Evolutionary conservation across 495 filamentous ascomycete species (phyloP).

Genomic region (Lasiosphaeriaceae sp.): DNA sequence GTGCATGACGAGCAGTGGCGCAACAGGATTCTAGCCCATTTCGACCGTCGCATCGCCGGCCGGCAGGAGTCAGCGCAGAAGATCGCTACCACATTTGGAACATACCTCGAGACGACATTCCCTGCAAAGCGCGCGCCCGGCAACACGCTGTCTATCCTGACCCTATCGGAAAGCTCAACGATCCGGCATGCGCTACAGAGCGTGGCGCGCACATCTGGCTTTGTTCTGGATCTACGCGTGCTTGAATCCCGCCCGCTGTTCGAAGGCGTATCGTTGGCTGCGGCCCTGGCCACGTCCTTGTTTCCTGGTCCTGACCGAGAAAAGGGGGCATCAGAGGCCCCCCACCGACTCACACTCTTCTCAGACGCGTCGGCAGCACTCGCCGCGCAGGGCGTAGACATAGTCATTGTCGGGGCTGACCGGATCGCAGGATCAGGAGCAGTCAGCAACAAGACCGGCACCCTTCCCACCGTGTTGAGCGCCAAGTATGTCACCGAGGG

Average conservation of each 20-base stretch:
- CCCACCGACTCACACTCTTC: conserved; percentile 42
- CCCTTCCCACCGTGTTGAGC: conserved; percentile 50
- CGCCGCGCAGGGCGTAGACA: conserved; percentile 43
- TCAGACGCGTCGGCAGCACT: conserved; percentile 59
- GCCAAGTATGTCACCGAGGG: conserved; percentile 37
- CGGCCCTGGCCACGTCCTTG: conserved; percentile 37
- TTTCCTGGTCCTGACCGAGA: no score
- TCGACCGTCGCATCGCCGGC: conserved; percentile 12
- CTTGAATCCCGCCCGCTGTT: conserved; percentile 64
- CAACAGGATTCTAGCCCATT: background rate
- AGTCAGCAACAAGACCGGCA: conserved; percentile 67
- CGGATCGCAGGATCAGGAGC: conserved; percentile 50
- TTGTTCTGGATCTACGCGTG: conserved; percentile 50
- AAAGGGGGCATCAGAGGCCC: conserved; percentile 7
- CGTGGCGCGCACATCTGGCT: conserved; percentile 12
- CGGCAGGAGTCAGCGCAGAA: conserved; percentile 20
- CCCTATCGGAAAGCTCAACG: conserved; percentile 58
- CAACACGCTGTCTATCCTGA: conserved; percentile 46
- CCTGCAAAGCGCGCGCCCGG: conserved; percentile 9
- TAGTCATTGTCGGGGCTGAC: conserved; percentile 62
- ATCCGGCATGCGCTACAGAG: conserved; percentile 37
- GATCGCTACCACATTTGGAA: conserved; percentile 31
- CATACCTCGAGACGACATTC: conserved; percentile 20
- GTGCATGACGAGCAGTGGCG: background rate
- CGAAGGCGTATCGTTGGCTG: conserved; percentile 58